A percentile compares a stretch with the other conserved stretches of the same genome.
These are phyloP conservation scores for Aspergillus ochraceoroseus DNA, from an alignment of 2,329 filamentous ascomycete species.

Conservation along the genomic window DNA sequence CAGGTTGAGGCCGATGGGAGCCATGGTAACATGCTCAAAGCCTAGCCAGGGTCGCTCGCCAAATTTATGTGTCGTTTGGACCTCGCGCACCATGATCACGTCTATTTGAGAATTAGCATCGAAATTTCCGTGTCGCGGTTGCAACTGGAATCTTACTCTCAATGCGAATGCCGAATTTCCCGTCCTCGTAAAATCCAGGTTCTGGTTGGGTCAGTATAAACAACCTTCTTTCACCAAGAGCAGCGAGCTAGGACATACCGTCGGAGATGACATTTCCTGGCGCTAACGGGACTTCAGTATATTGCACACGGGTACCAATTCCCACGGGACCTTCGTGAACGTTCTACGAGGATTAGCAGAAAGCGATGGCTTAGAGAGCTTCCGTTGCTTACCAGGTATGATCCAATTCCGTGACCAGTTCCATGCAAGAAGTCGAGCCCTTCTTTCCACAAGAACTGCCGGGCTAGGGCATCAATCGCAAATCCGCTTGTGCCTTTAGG, in stretches of 20 bases:
- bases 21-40: slow-evolving; percentile 97
- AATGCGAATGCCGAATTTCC: slow-evolving; percentile 88
- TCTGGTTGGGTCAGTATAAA: slow-evolving; percentile 47
- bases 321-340: slow-evolving; percentile 97
- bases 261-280: slow-evolving; percentile 95
- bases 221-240: not conserved
- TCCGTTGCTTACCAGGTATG: slow-evolving; percentile 57
- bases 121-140: slow-evolving; percentile 1
- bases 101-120: slow-evolving; percentile 43
- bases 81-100: slow-evolving; percentile 82
- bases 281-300: slow-evolving; percentile 80
- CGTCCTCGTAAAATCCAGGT: slow-evolving; percentile 95
- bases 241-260: slow-evolving; percentile 32
- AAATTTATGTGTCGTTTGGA: slow-evolving; percentile 80
- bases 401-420: slow-evolving; percentile 92
- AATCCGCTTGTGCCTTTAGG: slow-evolving; percentile 94
- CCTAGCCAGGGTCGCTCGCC: slow-evolving; percentile 91
- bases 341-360: slow-evolving; percentile 50
- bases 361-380: not conserved
- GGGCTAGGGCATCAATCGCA: slow-evolving; percentile 79
- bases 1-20: slow-evolving; percentile 84
- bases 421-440: slow-evolving; percentile 94
- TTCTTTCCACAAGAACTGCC: slow-evolving; percentile 88
- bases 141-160: slow-evolving; percentile 55
- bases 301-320: slow-evolving; percentile 86